These are phyloP conservation scores for Pyracantha coccinea DNA, from an alignment of 331 rosid species.

Conservation along the genomic window DNA sequence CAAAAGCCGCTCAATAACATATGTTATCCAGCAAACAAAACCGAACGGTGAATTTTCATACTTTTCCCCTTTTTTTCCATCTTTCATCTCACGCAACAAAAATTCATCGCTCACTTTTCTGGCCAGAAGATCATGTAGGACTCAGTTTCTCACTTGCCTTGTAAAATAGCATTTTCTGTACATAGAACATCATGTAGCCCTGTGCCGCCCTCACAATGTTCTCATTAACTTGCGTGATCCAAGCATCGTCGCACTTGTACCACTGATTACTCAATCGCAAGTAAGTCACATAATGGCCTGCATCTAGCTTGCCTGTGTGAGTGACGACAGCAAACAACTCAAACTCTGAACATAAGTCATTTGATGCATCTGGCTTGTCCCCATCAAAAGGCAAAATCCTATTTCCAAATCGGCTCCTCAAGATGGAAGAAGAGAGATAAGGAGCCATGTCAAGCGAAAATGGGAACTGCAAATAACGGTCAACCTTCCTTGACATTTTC, in stretches of 20 bases:
- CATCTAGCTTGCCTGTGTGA: conserved; percentile 83
- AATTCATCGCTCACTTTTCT: neutral
- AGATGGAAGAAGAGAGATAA: conserved; percentile 80
- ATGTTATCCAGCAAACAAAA: conserved; percentile 18
- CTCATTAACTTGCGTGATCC: conserved; percentile 89
- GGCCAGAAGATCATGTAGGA: conserved; percentile 22
- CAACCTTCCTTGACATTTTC: conserved; percentile 88
- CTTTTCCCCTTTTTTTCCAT: neutral
- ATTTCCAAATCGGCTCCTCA: conserved; percentile 76
- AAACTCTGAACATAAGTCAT: conserved; percentile 66
- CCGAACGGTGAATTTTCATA: conserved; percentile 11
- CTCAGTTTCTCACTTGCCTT: conserved; percentile 69
- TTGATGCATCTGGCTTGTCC: conserved; percentile 54
- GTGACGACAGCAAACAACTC: conserved; percentile 94
- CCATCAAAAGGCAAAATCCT: conserved; percentile 73
- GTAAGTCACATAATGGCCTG: conserved; percentile 90
- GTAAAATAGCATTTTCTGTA: conserved; percentile 87
- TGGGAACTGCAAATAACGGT: conserved; percentile 87
- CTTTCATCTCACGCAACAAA: neutral
- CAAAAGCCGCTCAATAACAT: neutral
- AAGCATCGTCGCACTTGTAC: conserved; percentile 96
- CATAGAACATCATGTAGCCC: conserved; percentile 96
- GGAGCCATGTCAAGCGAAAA: conserved; percentile 86
- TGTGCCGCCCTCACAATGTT: conserved; percentile 87
- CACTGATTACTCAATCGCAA: conserved; percentile 74